A percentile compares a stretch with the other conserved stretches of the same genome.
Evolutionary conservation across 805 yeast genomes (phyloP).

Genomic region (Ogataea glucozyma): DNA sequence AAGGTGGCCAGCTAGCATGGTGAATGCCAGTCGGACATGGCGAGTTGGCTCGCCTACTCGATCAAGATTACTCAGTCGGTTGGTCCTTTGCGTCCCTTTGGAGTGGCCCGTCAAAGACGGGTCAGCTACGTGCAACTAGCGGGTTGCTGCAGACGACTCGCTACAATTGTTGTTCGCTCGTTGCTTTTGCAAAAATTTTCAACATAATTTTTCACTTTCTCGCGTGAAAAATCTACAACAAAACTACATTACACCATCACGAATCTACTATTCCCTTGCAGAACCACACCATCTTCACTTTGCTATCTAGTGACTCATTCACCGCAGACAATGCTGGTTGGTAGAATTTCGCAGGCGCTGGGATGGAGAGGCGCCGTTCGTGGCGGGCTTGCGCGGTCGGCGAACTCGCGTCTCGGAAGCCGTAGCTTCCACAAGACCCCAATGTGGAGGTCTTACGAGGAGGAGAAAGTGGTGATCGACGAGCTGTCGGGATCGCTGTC

Average conservation of each 20-base stretch:
- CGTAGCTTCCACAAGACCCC: conserved; percentile 39
- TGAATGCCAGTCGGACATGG: too few relatives aligned
- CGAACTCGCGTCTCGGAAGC: neutral
- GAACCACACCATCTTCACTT: too few relatives aligned
- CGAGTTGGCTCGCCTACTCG: too few relatives aligned
- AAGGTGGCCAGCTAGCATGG: too few relatives aligned
- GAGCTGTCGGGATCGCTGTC: conserved; percentile 50
- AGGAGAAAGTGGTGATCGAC: conserved; percentile 70
- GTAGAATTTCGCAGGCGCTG: conserved; percentile 3
- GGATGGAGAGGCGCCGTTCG: conserved; percentile 2
- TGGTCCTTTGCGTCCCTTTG: too few relatives aligned
- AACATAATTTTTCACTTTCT: conserved; percentile 1
- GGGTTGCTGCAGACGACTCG: too few relatives aligned
- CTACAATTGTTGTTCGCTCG: too few relatives aligned
- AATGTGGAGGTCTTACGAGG: conserved; percentile 53
- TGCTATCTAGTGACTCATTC: too few relatives aligned
- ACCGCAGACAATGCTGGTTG: conserved; percentile 4
- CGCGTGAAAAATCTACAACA: neutral
- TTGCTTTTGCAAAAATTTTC: conserved; percentile 3
- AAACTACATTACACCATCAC: neutral
- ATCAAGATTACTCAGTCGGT: too few relatives aligned
- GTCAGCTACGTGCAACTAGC: too few relatives aligned
- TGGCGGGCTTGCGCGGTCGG: neutral
- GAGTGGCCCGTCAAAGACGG: too few relatives aligned
- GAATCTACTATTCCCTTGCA: neutral